Percentiles rank a stretch among this genome's conserved stretches.
Conservation (phyloP, 1,284 basidiomycete genomes). For the Ceratobasidium sp. region DNA sequence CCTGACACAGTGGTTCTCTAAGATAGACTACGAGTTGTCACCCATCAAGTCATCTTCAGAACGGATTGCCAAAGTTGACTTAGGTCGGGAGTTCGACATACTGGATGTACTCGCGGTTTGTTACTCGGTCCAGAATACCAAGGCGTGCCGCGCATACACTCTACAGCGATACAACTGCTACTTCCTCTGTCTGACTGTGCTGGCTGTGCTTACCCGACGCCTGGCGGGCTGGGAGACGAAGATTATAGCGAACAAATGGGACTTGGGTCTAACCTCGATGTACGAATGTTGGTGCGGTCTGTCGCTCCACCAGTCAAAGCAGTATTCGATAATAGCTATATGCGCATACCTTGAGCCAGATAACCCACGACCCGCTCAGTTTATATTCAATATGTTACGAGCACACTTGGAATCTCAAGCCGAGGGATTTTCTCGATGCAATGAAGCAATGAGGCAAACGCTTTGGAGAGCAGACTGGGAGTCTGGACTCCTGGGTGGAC, state of each 20-base stretch:
- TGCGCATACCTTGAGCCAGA: neutral
- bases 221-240: neutral
- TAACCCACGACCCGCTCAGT: neutral
- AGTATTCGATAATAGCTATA: neutral
- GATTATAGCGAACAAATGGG: neutral
- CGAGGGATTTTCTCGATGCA: too few species aligned
- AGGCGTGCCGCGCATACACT: neutral
- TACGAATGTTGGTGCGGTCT: neutral
- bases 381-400: too few species aligned
- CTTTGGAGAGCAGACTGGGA: too few species aligned
- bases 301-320: neutral
- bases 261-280: neutral
- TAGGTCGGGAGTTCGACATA: neutral
- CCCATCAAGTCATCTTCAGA: neutral
- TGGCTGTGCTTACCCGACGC: neutral
- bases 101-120: conserved; percentile 20
- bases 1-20: neutral
- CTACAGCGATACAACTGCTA: too few species aligned
- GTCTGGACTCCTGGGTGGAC: too few species aligned
- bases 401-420: too few species aligned
- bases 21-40: neutral
- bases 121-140: conserved; percentile 14
- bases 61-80: neutral
- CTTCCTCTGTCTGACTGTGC: neutral
- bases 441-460: too few species aligned